A percentile compares a stretch with the other conserved stretches of the same genome.
phyloP scores from a whole-genome alignment of 768 basidiomycete genomes.

The Mycena rosella region DNA sequence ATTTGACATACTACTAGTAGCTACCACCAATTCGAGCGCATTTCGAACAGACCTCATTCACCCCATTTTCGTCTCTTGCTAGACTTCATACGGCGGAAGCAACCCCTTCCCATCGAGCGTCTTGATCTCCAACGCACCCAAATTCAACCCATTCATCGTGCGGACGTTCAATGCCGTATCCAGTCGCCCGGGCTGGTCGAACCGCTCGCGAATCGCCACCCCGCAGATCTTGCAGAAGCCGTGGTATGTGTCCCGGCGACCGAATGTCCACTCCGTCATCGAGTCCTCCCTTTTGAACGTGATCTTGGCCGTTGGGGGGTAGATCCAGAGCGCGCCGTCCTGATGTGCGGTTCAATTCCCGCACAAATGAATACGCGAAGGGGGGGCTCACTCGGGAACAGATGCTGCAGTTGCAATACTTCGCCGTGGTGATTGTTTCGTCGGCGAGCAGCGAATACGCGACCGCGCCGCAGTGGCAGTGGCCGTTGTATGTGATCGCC shows the following conservation, averaged over 20 bases:
- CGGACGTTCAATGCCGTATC: conserved; percentile 16
- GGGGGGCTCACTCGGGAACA: conserved; percentile 8
- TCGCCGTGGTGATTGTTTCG: not conserved
- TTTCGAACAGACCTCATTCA: too few species aligned
- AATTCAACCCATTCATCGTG: conserved; percentile 19
- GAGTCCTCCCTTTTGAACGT: conserved; percentile 11
- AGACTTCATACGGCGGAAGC: not conserved
- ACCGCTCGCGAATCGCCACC: conserved; percentile 15
- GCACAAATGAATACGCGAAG: not conserved
- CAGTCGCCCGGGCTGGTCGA: not conserved
- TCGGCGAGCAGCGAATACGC: not conserved
- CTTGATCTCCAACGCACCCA: not conserved
- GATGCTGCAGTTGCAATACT: conserved; percentile 31
- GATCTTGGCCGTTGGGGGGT: not conserved
- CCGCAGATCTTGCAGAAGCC: conserved; percentile 30
- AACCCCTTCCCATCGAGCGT: not conserved
- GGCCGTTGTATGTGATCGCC: conserved; percentile 13
- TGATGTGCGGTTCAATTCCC: too few species aligned
- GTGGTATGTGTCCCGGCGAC: not conserved
- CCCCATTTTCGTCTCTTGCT: too few species aligned
- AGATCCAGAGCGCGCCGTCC: conserved; percentile 26
- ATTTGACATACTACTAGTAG: too few species aligned
- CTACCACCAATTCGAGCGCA: too few species aligned
- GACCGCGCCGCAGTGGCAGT: conserved; percentile 31
- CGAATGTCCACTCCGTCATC: conserved; percentile 25